phyloP scores from a whole-genome alignment of 345 rosid genomes.

The Carallia brachiata region DNA sequence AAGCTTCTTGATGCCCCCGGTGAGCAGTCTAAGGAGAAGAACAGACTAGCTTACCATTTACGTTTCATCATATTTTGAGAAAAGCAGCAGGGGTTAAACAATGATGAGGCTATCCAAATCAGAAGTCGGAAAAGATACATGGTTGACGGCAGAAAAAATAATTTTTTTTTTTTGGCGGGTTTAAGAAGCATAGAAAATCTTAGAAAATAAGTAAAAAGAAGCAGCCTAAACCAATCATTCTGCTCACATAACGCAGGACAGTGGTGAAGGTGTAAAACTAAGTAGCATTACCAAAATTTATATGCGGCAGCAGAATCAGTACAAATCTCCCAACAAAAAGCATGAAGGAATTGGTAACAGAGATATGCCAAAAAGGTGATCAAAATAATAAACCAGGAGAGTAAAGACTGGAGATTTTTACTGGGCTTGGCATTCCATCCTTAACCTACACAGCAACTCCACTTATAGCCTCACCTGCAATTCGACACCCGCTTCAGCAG shows the following conservation, averaged over 20 bases:
- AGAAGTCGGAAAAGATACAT: no score
- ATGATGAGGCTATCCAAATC: no score
- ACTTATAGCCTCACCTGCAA: constrained; percentile 40
- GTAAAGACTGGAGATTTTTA: constrained; percentile 19
- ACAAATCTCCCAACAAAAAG: constrained; percentile 26
- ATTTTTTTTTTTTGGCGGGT: no score
- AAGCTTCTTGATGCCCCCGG: no score
- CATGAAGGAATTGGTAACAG: constrained; percentile 22
- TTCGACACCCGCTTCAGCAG: constrained; percentile 67
- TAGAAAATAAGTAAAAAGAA: neutral
- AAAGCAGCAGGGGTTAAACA: no score
- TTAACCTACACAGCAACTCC: constrained; percentile 16
- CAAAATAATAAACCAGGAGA: constrained; percentile 24
- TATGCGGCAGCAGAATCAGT: constrained; percentile 24
- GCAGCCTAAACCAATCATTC: neutral
- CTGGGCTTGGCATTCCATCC: constrained; percentile 35
- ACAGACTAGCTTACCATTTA: no score
- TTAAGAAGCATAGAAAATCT: no score
- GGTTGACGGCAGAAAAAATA: no score
- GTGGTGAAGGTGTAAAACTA: constrained; percentile 19
- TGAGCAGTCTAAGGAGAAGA: no score
- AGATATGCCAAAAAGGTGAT: constrained; percentile 27
- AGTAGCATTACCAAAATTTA: constrained; percentile 37
- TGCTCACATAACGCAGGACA: constrained; percentile 1
- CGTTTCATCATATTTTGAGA: no score